Evolutionary conservation across 2,329 filamentous ascomycete genomes (phyloP), one percentile per base, ranked within the genome.

Genomic region (Gremmenia infestans): DNA sequence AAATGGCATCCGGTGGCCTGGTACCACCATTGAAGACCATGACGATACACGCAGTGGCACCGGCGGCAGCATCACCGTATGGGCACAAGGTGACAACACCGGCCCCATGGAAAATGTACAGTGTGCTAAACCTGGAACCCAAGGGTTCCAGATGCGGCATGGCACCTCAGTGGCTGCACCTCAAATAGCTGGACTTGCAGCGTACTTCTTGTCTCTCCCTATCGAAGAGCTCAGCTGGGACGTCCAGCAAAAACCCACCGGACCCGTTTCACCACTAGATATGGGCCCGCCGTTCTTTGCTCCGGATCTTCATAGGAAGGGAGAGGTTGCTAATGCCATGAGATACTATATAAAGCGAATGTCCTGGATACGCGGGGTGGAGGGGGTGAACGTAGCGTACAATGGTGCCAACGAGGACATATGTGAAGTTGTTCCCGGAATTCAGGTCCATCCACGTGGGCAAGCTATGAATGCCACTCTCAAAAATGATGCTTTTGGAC

Each of bases 101-200:
- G 23, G 23, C 23, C 6, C 23, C 6, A 7, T 25, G 23, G 23
- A 25, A 25, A 25, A 25, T 25, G 6, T 25, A 25, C 47, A 28
- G 15, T 54, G 47, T 2, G 45, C 45, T 15, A 28, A 15, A 8
- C n/a, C 15, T 22, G 23, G n/a, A 17, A 15, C 17, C 19, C 45
- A 17, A 9, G 45, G n/a, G 7, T 48, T 22, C 15, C n/a, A 22
- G 14, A 19, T 14, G 8, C 15, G 15, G 4, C 25, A 36, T 8
- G 53, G 53, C 22, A 55, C 53, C 15, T 55, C 53, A 2, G 2
- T 55, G 3, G 48, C 48, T 5, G 40, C 53, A 5, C 53, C 48
- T 5, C 48, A 50, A 23, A 35, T 55, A 14, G 53, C 53, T 7
- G 53, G 53, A 8, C 48, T 55, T 14, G 42, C 42, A 32, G 53